Evolutionary conservation across 169 alveolate species (phyloP), one percentile per base, ranked within the genome.

Genomic region (Cryptosporidium ryanae): DNA sequence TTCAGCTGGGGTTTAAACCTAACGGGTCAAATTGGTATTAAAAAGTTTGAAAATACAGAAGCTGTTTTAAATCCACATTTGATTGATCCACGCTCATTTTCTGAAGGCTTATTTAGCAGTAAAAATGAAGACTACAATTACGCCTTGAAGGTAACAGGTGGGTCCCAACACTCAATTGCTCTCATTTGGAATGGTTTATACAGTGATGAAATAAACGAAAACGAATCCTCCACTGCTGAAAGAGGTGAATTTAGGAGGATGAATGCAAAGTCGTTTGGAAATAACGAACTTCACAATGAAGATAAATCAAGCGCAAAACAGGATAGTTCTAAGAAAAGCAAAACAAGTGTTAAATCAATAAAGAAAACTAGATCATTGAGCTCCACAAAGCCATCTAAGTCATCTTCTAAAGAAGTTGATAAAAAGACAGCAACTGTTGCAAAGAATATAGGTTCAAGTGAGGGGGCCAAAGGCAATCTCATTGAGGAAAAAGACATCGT

Each of bases 101-200:
- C 46, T 38, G 46, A 38, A 4, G 46, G 46, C 8, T 38, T 38
- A 38, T 23, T 49, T 12, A 48, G n/a, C 10, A 50, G 21, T 0
- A 68, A 54, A 29, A 17, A 55, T 54, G 46, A 38, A 5, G 44
- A 7, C 15, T 34, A 57, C 15, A 54, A 76, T 5, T 76, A 34
- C 43, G 71, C 63, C 21, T 23, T 76, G 1, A 76, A 76, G 6
- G 87, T 27, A 13, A 48, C 43, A 0, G 87, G 87, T 12, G 87
- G 87, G n/a, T 59, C 76, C 17, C 87, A 76, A 38, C 87, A 76
- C 23, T 76, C 87, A 6, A 76, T 76, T 31, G 87, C 38, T 13
- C 38, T 76, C 17, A 48, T 61, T 1, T 76, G 87, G 87, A 61
- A 61, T 44, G 71, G 71, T 3, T 21, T 21, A 4, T 61, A 29